phyloP scores from a whole-genome alignment of 2,329 filamentous ascomycete genomes.

The Cytospora leucostoma region DNA sequence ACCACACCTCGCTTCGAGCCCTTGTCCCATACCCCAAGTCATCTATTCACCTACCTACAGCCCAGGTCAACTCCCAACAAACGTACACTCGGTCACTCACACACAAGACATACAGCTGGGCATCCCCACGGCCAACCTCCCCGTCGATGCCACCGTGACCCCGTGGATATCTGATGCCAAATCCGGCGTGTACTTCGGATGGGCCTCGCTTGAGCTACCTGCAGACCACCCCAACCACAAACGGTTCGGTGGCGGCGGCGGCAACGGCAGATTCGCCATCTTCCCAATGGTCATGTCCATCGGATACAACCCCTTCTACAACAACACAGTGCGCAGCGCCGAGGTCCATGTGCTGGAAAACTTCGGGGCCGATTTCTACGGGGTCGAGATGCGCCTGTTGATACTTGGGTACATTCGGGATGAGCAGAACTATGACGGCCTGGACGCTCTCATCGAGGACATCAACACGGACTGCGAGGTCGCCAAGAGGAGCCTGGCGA shows the following conservation, averaged over 20 bases:
- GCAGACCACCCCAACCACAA: constrained; percentile 46
- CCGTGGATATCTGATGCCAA: constrained; percentile 64
- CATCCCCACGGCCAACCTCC: constrained; percentile 94
- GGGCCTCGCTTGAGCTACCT: constrained; percentile 70
- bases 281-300: constrained; percentile 93
- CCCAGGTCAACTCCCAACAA: neutral
- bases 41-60: neutral
- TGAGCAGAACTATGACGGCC: constrained; percentile 82
- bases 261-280: constrained; percentile 42
- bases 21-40: constrained; percentile 8
- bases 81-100: neutral
- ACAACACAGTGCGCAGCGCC: constrained; percentile 81
- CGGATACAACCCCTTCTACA: constrained; percentile 97
- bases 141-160: constrained; percentile 63
- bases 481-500: constrained; percentile 68
- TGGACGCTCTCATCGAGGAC: constrained; percentile 83
- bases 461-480: constrained; percentile 89
- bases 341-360: constrained; percentile 86
- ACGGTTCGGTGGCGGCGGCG: constrained; percentile 27
- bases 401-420: constrained; percentile 87
- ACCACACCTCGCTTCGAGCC: constrained; percentile 13
- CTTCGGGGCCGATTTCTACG: constrained; percentile 84
- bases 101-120: constrained; percentile 63
- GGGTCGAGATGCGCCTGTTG: constrained; percentile 72
- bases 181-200: constrained; percentile 93